A percentile compares a stretch with the other conserved stretches of the same genome.
phyloP scores from a whole-genome alignment of 768 basidiomycete species.

The Lactarius psammicola region DNA sequence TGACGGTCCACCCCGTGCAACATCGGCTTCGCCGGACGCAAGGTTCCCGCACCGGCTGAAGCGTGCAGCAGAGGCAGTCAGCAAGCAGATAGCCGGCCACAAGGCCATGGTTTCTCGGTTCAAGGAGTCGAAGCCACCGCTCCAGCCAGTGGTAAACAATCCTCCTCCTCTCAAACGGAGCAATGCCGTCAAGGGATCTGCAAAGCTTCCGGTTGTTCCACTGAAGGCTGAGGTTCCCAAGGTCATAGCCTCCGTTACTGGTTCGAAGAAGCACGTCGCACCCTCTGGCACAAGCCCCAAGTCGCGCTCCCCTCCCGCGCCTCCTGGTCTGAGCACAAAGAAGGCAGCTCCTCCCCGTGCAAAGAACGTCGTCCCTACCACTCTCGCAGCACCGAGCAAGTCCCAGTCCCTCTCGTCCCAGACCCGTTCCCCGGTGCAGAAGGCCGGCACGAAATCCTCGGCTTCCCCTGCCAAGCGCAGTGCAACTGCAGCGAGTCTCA shows the following conservation, averaged over 20 bases:
- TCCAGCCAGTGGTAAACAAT: constrained; percentile 2
- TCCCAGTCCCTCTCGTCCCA: not conserved
- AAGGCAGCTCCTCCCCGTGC: not conserved
- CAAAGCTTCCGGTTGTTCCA: not conserved
- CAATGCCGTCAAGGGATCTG: constrained; percentile 8
- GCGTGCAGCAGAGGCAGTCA: constrained; percentile 20
- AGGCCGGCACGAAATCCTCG: not conserved
- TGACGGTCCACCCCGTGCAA: not conserved
- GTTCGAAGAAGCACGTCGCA: not conserved
- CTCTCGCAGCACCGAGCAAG: not conserved
- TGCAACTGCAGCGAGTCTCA: not conserved
- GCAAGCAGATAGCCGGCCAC: constrained; percentile 17
- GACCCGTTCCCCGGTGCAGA: not conserved
- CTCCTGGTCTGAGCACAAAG: not conserved
- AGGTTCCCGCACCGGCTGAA: constrained; percentile 2
- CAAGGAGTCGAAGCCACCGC: constrained; percentile 15
- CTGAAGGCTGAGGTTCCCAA: not conserved
- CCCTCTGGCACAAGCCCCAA: not conserved
- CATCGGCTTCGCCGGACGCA: not conserved
- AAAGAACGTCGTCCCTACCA: not conserved
- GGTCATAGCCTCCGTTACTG: not conserved
- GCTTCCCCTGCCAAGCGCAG: not conserved
- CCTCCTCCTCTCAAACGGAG: not conserved
- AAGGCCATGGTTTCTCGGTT: constrained; percentile 23
- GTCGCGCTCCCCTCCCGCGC: constrained; percentile 2